Evolutionary conservation across 164 flowering plant genomes (phyloP), one percentile per base, ranked within the genome.

Genomic region (Aristolochia contorta): DNA sequence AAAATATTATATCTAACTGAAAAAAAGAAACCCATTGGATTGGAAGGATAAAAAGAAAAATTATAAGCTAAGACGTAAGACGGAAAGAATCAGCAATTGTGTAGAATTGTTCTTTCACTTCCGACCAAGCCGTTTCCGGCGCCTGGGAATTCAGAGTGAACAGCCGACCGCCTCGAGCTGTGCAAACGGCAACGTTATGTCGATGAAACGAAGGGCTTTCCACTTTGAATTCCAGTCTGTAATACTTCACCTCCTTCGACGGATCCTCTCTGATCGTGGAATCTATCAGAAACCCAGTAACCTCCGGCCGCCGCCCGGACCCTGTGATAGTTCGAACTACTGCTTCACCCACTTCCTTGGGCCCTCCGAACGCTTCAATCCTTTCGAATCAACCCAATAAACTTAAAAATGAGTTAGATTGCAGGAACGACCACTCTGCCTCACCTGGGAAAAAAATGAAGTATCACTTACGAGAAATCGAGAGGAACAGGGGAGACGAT

Each of bases 321-420:
- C 82, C 84, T 13, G 91, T 74, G 14, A 93, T 72, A 10, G 77
- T 80, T 37, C 72, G 63, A 15, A 90, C 66, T 30, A 93, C 66
- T 16, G 88, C 79, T 72, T 90, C 99, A 60, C 96, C 99, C 9
- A 93, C 89, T 55, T 85, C 95, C 16, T 78, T 72, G 10, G 97
- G 80, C 22, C 87, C 89, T 61, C 99, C 99, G 64, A 90, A 90
- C 47, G 91, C 88, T 72, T 85, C 96, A 59, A 90, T 88, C 48
- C 99, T 93, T 59, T 15, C 18, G 16, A 20, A 8, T 45, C 25
- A 25, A 18, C 47, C 27, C 19, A 33, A 49, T 3, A 49, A 18
- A 18, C 53, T 0, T n/a, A n/a, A 4, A 20, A 49, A 5, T 16
- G 22, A 16, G 53, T 49, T 49, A 49, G 19, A 18, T 49, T 5